A percentile compares a stretch with the other conserved stretches of the same genome.
Conservation (phyloP, 202 grass and related monocot species). For the Saccharum hybrid region DNA sequence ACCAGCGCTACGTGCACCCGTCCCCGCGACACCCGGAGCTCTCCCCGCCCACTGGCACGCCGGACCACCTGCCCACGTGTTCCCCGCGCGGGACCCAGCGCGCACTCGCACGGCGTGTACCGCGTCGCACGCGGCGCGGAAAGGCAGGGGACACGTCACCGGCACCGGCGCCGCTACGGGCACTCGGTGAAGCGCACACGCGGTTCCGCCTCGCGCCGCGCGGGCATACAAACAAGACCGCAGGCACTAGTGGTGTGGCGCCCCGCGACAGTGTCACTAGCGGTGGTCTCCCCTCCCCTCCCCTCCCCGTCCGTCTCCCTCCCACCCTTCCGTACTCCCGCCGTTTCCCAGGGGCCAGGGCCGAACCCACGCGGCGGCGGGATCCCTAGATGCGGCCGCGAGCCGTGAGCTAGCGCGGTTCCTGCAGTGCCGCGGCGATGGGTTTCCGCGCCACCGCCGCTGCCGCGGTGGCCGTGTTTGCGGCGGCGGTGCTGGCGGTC, state of each 20-base stretch:
- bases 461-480: not conserved
- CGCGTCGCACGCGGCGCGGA: constrained; percentile 14
- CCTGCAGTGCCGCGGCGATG: not conserved
- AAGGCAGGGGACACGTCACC: not conserved
- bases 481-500: not conserved
- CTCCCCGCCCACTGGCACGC: fast-evolving
- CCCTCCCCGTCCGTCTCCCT: too few species aligned
- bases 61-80: not conserved
- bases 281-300: not conserved
- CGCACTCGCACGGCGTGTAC: not conserved
- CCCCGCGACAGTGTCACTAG: constrained; percentile 37
- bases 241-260: constrained; percentile 23
- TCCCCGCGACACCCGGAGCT: too few species aligned
- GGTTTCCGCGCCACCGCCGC: not conserved
- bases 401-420: not conserved
- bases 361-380: not conserved
- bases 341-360: not conserved
- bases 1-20: not conserved
- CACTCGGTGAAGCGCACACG: not conserved
- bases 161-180: not conserved
- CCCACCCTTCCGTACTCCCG: not conserved
- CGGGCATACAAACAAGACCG: not conserved
- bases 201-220: not conserved
- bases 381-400: constrained; percentile 34
- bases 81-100: not conserved